Evolutionary conservation across 78 protist species (phyloP).

Genomic region (Cavenderia fasciculata): DNA sequence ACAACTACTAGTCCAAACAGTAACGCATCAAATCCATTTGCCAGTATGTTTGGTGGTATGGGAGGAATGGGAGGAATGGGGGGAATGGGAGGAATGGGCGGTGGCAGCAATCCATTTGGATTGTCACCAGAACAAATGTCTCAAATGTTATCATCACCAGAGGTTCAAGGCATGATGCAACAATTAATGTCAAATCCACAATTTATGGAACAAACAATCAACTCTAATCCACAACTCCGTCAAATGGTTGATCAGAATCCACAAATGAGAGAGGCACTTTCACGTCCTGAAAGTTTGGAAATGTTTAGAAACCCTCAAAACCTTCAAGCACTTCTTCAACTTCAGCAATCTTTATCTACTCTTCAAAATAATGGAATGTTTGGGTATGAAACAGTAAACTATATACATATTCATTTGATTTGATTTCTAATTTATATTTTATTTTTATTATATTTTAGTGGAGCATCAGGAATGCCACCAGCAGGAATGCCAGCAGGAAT

Average conservation of each 20-base stretch:
- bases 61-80: slow-evolving; percentile 75
- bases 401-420: background rate
- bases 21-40: slow-evolving; percentile 36
- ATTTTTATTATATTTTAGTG: background rate
- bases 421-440: background rate
- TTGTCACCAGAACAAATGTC: slow-evolving; percentile 46
- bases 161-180: slow-evolving; percentile 75
- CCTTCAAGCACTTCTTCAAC: slow-evolving; percentile 82
- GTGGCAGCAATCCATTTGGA: slow-evolving; percentile 71
- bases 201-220: slow-evolving; percentile 73
- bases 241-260: slow-evolving; percentile 77
- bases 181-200: slow-evolving; percentile 81
- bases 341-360: slow-evolving; percentile 75
- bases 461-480: background rate
- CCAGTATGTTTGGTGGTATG: slow-evolving; percentile 9
- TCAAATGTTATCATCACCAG: slow-evolving; percentile 83
- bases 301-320: slow-evolving; percentile 76
- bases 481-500: slow-evolving; percentile 4
- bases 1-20: background rate
- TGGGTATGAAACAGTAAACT: background rate
- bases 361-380: slow-evolving; percentile 53
- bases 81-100: slow-evolving; percentile 83
- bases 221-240: slow-evolving; percentile 71
- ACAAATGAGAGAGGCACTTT: slow-evolving; percentile 34
- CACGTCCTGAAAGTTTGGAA: slow-evolving; percentile 62